Evolutionary conservation across 768 basidiomycete species (phyloP).

Genomic region (Pleurotus eryngii): DNA sequence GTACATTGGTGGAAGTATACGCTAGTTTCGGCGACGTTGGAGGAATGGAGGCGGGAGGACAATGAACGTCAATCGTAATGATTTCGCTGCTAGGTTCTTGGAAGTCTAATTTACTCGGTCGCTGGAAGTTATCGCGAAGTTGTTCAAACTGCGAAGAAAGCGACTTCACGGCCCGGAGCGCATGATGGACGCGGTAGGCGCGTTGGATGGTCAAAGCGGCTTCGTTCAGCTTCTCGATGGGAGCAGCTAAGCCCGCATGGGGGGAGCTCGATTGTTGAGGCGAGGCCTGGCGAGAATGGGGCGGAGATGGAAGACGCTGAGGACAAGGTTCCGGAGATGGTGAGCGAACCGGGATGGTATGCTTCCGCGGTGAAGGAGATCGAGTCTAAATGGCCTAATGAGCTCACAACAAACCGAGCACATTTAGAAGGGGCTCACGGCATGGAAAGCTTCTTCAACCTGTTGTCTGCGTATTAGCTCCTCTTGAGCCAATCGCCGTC

Average conservation of each 20-base stretch:
- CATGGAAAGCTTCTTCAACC: slow-evolving; percentile 1
- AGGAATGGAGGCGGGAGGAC: slow-evolving; percentile 16
- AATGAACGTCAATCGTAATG: slow-evolving; percentile 22
- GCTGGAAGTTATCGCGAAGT: slow-evolving; percentile 38
- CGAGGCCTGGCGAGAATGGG: slow-evolving; percentile 9
- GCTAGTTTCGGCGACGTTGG: slow-evolving; percentile 41
- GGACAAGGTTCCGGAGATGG: neutral
- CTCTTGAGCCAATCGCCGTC: slow-evolving; percentile 17
- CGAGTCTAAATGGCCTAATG: neutral
- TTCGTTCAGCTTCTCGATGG: slow-evolving; percentile 29
- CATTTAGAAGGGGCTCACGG: no score
- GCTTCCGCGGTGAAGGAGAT: neutral
- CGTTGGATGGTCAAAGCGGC: slow-evolving; percentile 48
- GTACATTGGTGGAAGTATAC: slow-evolving; percentile 57
- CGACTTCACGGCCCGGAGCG: slow-evolving; percentile 36
- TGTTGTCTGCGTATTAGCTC: slow-evolving; percentile 14
- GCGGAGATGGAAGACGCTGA: slow-evolving; percentile 1
- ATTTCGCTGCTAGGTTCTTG: slow-evolving; percentile 25
- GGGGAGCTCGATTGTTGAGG: slow-evolving; percentile 9
- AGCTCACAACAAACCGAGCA: neutral
- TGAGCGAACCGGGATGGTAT: neutral
- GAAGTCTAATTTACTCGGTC: slow-evolving; percentile 48
- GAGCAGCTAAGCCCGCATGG: slow-evolving; percentile 15
- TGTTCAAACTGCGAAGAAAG: slow-evolving; percentile 41
- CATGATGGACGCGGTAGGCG: slow-evolving; percentile 39